Evolutionary conservation across 805 yeast species (phyloP), one percentile per base, ranked within the genome.

Genomic region (Komagataella populi): DNA sequence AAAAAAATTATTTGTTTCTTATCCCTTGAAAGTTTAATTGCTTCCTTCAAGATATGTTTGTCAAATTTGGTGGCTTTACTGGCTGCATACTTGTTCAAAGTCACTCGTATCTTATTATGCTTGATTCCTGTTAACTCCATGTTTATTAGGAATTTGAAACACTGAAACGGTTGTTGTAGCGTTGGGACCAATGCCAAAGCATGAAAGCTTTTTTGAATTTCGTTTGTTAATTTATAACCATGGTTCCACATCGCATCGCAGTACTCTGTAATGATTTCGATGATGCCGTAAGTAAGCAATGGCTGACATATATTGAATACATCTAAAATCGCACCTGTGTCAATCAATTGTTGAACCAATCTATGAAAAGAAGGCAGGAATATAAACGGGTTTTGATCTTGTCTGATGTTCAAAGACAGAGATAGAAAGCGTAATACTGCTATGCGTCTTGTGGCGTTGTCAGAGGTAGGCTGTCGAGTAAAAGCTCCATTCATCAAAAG

Each of bases 241-340:
- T 61, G 71, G 20, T 59, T 58, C 77, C 77, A 76, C 53, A 74
- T 76, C 7, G 68, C 61, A 61, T 73, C 71, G 51, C 76, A 71
- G 54, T 73, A 76, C 48, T 65, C 67, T 16, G 76, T 57, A 2
- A 75, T 53, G 58, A 70, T 58, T 36, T 76, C 80, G 10, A 73
- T 48, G 18, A 75, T 48, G 1, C 67, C 55, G 47, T 64, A 59
- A 14, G 68, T 60, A 4, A 63, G 50, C 20, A 63, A 57, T 0
- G 57, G 17, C 7, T 57, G 57, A 4, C 55, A 46, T 0, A 55
- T 56, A 6, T 60, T 59, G 39, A 69, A 53, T 2, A 70, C 45
- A 5, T 68, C 64, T 49, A 66, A 60, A 0, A 73, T 44, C 0
- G 60, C 52, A 0, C 73, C 73, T 1, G 67, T 61, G 43, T 72